Evolutionary conservation across 2,329 filamentous ascomycete genomes (phyloP), one percentile per base, ranked within the genome.

Genomic region (Cryphonectria carpinicola): DNA sequence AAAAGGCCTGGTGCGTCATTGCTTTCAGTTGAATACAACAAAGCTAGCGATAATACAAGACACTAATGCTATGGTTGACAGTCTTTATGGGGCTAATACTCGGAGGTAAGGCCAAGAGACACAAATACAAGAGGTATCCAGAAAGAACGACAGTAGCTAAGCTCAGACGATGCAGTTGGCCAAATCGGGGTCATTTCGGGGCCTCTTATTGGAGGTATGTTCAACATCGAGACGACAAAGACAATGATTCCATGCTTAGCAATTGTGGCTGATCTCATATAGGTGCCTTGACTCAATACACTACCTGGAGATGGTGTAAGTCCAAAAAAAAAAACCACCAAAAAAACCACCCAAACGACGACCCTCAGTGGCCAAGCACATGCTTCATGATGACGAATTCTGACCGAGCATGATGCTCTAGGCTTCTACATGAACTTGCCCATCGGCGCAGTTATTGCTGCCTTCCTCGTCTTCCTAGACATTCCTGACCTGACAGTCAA

Each of bases 371-470:
- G 4, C 10, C n/a, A 1, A 1, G 6, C 14, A 28, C 32, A 32
- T 32, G 4, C 32, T 32, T 32, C 32, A 49, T n/a, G 13, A 65
- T 22, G 6, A 46, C 43, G 72, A 75, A 74, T 46, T 1, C 60
- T 8, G 14, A 32, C 56, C 43, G 32, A 54, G 14, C 39, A 19
- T 10, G 13, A 37, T 19, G 3, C 25, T 8, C 1, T 60, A 78
- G 80, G 80, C 63, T 83, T 82, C 74, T 84, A 80, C 70, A 78
- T 84, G 75, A 84, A 83, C 70, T 75, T 84, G 13, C 82, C 83
- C 3, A 65, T 82, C 46, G 81, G 80, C 14, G 81, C 74, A 6
- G 62, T 81, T 17, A 76, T 79, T 6, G 81, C 74, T 22, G 19
- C 76, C 3, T 69, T 79, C 56, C 69, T 82, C 13, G 54, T 76